Evolutionary conservation across 306 rosid genomes (phyloP).

Genomic region (Chamaecrista fasciculata): DNA sequence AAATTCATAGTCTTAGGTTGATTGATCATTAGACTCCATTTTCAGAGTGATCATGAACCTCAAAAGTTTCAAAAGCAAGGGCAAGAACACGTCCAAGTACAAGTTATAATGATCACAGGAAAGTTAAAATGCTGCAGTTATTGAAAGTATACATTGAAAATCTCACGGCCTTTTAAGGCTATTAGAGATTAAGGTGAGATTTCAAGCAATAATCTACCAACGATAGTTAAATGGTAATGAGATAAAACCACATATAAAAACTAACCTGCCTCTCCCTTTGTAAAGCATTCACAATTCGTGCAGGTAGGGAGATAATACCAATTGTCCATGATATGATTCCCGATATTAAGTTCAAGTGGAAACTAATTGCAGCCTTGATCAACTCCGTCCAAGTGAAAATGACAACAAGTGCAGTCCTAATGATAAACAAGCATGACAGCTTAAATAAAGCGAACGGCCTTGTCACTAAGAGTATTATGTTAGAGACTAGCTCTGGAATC

Average conservation of each 20-base stretch:
- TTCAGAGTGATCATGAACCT: neutral
- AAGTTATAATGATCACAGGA: too few species aligned
- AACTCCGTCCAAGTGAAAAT: conserved; percentile 57
- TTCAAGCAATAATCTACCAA: too few species aligned
- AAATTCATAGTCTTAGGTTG: neutral
- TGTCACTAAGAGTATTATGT: conserved; percentile 38
- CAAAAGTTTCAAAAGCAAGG: neutral
- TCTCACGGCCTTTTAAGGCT: too few species aligned
- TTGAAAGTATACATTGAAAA: too few species aligned
- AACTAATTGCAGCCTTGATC: conserved; percentile 40
- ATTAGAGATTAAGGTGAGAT: too few species aligned
- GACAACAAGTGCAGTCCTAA: conserved; percentile 42
- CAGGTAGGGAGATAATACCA: conserved; percentile 61
- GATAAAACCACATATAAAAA: neutral
- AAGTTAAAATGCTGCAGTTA: too few species aligned
- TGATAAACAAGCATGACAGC: conserved; percentile 45
- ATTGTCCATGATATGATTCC: conserved; percentile 43
- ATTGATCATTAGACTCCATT: neutral
- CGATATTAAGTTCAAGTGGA: conserved; percentile 48
- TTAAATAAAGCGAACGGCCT: conserved; percentile 49
- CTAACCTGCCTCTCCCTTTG: conserved; percentile 70
- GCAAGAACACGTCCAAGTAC: neutral
- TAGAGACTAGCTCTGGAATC: conserved; percentile 42
- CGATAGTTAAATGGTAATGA: neutral
- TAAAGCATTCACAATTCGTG: conserved; percentile 50